phyloP scores from a whole-genome alignment of 208 protist genomes.

The Angomonas deanei region DNA sequence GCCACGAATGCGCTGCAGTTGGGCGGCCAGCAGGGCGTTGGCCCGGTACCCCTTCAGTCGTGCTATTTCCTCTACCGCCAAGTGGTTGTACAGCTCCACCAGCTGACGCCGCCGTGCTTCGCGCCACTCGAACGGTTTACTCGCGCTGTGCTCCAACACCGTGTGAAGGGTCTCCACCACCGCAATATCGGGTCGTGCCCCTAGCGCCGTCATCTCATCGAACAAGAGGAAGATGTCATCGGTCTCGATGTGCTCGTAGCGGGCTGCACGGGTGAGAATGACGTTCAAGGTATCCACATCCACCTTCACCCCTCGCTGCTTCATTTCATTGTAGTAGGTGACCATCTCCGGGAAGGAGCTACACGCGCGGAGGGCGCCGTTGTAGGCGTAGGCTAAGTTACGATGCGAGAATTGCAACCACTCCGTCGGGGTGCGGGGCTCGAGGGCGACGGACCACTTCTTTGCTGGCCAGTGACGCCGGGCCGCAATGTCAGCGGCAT shows the following conservation, averaged over 20 bases:
- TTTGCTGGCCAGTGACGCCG: constrained; percentile 84
- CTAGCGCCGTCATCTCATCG: constrained; percentile 68
- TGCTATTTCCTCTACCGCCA: constrained; percentile 65
- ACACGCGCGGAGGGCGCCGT: constrained; percentile 82
- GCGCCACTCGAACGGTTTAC: constrained; percentile 68
- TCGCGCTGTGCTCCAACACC: constrained; percentile 71
- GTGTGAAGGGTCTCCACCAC: constrained; percentile 83
- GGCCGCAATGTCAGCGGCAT: constrained; percentile 54
- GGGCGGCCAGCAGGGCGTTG: constrained; percentile 48
- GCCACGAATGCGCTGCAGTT: constrained; percentile 56
- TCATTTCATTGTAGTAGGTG: constrained; percentile 88
- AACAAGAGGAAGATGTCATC: constrained; percentile 85
- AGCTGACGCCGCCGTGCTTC: constrained; percentile 79
- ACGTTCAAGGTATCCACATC: constrained; percentile 86
- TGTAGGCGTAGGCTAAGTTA: constrained; percentile 89
- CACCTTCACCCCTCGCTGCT: constrained; percentile 84
- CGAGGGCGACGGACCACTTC: constrained; percentile 75
- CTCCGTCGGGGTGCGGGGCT: constrained; percentile 76
- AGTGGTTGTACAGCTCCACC: constrained; percentile 74
- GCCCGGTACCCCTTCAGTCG: constrained; percentile 50
- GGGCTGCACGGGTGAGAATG: constrained; percentile 77
- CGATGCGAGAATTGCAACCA: constrained; percentile 76
- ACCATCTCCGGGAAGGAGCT: constrained; percentile 79
- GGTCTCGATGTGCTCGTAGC: constrained; percentile 72
- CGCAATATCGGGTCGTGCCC: constrained; percentile 70